Evolutionary conservation across 306 rosid species (phyloP).

Genomic region (Quillaja saponaria): DNA sequence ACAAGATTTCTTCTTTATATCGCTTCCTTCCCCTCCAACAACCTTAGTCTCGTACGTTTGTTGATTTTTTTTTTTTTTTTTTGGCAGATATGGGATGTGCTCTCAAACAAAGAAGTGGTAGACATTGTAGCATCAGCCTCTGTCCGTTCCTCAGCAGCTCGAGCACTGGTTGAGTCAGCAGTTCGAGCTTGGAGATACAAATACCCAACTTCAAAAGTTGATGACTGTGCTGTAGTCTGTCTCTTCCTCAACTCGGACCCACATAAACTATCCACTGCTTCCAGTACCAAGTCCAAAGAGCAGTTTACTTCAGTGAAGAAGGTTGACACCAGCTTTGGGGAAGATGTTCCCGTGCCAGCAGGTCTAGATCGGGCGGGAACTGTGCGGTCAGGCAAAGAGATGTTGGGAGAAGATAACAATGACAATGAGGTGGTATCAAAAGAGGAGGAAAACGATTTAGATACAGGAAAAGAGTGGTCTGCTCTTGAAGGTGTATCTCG

Average conservation of each 20-base stretch:
- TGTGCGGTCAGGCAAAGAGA: conserved; percentile 44
- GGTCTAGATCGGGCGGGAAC: conserved; percentile 27
- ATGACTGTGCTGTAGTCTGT: conserved; percentile 94
- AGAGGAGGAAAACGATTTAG: conserved; percentile 52
- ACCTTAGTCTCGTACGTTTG: conserved; percentile 14
- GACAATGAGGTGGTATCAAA: conserved; percentile 39
- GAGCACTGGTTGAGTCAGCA: conserved; percentile 83
- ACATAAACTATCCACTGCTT: conserved; percentile 46
- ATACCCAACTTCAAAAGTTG: conserved; percentile 93
- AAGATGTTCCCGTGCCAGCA: conserved; percentile 25
- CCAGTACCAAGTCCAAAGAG: conserved; percentile 47
- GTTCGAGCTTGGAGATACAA: conserved; percentile 78
- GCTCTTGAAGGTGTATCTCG: conserved; percentile 98
- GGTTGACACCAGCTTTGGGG: conserved; percentile 35
- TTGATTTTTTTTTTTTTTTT: conserved; percentile 8
- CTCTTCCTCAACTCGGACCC: conserved; percentile 67
- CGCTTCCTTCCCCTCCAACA: background rate
- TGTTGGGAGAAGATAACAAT: conserved; percentile 33
- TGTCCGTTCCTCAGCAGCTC: conserved; percentile 65
- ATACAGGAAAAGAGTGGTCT: conserved; percentile 74
- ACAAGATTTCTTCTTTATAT: background rate
- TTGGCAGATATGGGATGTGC: conserved; percentile 92
- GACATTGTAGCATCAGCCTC: conserved; percentile 78
- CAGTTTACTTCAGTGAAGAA: conserved; percentile 34
- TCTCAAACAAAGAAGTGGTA: conserved; percentile 90